Evolutionary conservation across 345 rosid genomes (phyloP), one percentile per base, ranked within the genome.

Genomic region (Eucalyptus cladocalyx): DNA sequence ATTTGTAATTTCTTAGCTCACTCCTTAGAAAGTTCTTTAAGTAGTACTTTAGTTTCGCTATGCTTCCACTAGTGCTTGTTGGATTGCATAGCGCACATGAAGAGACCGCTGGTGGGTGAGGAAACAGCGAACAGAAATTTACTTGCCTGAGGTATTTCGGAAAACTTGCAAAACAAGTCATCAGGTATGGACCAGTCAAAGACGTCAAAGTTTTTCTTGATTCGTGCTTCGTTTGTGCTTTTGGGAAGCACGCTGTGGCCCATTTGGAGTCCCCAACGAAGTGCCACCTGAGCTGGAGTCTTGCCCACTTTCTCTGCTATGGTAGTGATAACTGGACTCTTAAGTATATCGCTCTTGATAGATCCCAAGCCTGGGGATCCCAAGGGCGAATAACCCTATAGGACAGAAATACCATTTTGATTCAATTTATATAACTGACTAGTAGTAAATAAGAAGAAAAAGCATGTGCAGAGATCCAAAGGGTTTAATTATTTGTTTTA

Each of bases 241-340:
- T 96, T 97, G 6, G 99, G 99, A 86, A 97, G 97, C 34, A 97
- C 98, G 56, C 99, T 95, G 37, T 96, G 95, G 48, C 99, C 99
- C 95, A 91, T 95, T 91, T 96, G 97, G 80, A 96, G 92, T 32
- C 99, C 99, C 98, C 99, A 97, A 43, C 97, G 96, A 21, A 96
- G 90, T 19, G 96, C 96, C 88, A 97, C 97, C 90, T 96, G 99
- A 14, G 99, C 99, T 86, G 97, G 95, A 87, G 96, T 95, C 93
- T 95, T 97, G 80, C 97, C 93, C 47, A 96, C 90, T 90, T 95
- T 93, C 93, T 93, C 95, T 14, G 97, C 98, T 89, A 95, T 94
- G 87, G 32, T 60, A 19, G 47, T 91, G 6, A 96, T 86, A 45
- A 93, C 87, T 1, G 96, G 97, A 87, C 92, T 91, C 93, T 93